Conservation (phyloP, 1,284 basidiomycete species). For the Athelia sp. region DNA sequence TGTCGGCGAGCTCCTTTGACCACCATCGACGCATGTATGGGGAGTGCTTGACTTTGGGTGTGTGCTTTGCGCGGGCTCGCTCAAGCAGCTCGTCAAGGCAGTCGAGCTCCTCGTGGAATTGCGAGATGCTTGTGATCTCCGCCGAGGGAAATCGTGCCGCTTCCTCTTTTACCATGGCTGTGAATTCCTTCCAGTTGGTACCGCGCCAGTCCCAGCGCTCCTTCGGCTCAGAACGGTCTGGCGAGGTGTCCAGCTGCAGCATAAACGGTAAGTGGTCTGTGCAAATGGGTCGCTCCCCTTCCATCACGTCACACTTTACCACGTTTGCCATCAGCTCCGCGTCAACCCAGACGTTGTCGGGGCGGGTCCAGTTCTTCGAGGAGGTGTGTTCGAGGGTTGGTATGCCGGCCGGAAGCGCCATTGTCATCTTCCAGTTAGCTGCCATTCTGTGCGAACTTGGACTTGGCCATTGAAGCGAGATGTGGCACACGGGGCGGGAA, state of each 20-base stretch:
- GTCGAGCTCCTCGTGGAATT: conserved; percentile 5
- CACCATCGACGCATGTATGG: conserved; percentile 23
- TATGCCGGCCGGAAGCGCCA: conserved; percentile 19
- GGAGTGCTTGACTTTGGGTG: conserved; percentile 9
- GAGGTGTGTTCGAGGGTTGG: conserved; percentile 19
- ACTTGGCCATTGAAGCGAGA: too few relatives aligned
- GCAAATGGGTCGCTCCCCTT: conserved; percentile 6
- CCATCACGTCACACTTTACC: conserved; percentile 11
- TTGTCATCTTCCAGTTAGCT: conserved; percentile 10
- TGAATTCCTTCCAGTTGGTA: conserved; percentile 20
- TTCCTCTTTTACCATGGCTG: conserved; percentile 5
- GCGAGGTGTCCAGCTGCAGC: conserved; percentile 8
- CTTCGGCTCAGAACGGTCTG: neutral
- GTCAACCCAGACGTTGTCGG: conserved; percentile 26
- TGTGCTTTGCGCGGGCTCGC: conserved; percentile 5
- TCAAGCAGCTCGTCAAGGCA: conserved; percentile 8
- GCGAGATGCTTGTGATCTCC: neutral
- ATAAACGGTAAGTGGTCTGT: conserved; percentile 26
- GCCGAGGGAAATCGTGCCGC: conserved; percentile 1
- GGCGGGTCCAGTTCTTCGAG: conserved; percentile 20
- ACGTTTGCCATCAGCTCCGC: conserved; percentile 9
- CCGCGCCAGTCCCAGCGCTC: conserved; percentile 15
- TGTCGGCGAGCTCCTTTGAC: conserved; percentile 17
- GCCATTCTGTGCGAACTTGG: too few relatives aligned
- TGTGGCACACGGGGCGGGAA: too few relatives aligned